Percentiles rank a stretch among this genome's conserved stretches.
Conservation (phyloP, 1,284 basidiomycete genomes). For the Trichosporon asahii region DNA sequence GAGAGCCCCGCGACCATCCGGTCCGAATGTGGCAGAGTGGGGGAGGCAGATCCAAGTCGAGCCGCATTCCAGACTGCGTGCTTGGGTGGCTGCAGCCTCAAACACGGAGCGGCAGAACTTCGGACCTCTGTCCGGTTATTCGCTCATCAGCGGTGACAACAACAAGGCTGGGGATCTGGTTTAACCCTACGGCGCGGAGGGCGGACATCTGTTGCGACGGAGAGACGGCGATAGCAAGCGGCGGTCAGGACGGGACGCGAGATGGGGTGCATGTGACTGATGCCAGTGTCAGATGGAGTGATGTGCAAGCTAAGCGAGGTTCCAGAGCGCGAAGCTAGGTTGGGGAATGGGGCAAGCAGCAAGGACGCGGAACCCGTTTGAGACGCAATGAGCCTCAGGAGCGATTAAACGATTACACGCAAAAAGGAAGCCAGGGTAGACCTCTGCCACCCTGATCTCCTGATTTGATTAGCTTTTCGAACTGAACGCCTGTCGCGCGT, state of each 20-base stretch:
- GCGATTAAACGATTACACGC: not conserved
- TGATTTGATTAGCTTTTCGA: not conserved
- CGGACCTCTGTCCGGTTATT: not conserved
- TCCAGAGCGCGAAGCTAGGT: not conserved
- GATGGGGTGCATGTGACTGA: not conserved
- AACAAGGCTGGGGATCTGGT: not conserved
- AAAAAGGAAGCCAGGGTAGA: not conserved
- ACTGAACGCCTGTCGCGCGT: too few species aligned
- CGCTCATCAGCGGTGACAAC: not conserved
- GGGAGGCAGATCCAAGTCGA: not conserved
- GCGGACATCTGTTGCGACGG: not conserved
- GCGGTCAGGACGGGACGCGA: not conserved
- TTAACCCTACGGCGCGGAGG: not conserved
- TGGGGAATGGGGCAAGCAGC: not conserved
- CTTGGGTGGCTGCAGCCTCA: not conserved
- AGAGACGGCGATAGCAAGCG: not conserved
- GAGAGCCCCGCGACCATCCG: not conserved
- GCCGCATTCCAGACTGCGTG: not conserved
- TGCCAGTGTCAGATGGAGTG: not conserved
- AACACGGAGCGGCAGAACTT: not conserved
- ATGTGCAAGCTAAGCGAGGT: not conserved
- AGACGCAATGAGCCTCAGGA: not conserved
- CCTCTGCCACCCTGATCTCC: not conserved
- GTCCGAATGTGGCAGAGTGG: not conserved
- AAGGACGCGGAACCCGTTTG: not conserved